Conservation (phyloP, 2,329 filamentous ascomycete species). For the Ambrosiella cleistominuta region DNA sequence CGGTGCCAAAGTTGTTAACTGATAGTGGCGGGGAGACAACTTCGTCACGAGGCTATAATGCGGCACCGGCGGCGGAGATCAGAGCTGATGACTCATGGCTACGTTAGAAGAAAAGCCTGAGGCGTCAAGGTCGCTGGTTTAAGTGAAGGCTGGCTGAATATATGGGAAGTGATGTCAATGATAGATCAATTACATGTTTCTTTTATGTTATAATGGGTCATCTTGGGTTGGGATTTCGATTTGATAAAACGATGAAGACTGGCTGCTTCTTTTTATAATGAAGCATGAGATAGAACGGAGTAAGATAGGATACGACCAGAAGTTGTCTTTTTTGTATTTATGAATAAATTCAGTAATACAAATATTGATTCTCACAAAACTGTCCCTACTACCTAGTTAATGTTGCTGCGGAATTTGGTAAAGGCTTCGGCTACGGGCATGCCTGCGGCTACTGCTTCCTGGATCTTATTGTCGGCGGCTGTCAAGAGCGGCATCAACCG, state of each 20-base stretch:
- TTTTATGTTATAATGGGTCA: too few species aligned
- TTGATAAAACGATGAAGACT: too few species aligned
- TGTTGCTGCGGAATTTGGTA: not conserved
- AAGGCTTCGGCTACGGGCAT: conserved; percentile 50
- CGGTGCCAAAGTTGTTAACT: conserved; percentile 10
- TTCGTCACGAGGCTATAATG: conserved; percentile 6
- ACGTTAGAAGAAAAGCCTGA: conserved; percentile 8
- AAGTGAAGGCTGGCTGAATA: not conserved
- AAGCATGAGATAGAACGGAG: too few species aligned
- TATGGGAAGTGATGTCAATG: not conserved
- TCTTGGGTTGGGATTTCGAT: too few species aligned
- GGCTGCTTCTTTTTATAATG: too few species aligned
- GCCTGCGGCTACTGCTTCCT: conserved; percentile 44
- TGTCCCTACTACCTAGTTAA: not conserved
- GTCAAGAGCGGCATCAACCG: conserved; percentile 36
- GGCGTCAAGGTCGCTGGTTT: conserved; percentile 2
- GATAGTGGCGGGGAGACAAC: conserved; percentile 11
- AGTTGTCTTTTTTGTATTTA: not conserved
- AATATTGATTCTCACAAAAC: not conserved
- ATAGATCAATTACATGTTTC: not conserved
- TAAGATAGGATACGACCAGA: too few species aligned
- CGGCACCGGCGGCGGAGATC: conserved; percentile 7
- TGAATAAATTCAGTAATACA: not conserved
- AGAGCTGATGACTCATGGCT: conserved; percentile 12
- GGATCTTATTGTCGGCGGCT: conserved; percentile 41